A percentile compares a stretch with the other conserved stretches of the same genome.
phyloP scores from a whole-genome alignment of 306 rosid genomes.

The Quercus gilva region DNA sequence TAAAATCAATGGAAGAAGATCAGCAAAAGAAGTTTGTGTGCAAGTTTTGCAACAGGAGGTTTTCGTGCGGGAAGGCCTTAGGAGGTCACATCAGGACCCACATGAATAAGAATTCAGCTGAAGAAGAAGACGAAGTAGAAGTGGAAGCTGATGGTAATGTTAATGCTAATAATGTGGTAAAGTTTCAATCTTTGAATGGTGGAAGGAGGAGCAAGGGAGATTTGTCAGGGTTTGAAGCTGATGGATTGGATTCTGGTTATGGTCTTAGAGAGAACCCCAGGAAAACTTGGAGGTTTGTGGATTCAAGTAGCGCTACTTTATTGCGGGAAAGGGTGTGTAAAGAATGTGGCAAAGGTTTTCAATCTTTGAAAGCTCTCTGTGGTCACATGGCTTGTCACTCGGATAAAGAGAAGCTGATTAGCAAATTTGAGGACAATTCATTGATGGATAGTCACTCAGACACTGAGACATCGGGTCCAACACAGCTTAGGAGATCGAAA shows the following conservation, averaged over 20 bases:
- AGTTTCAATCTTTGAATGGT: slow-evolving; percentile 31
- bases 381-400: slow-evolving; percentile 93
- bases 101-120: slow-evolving; percentile 41
- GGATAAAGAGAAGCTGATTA: slow-evolving; percentile 53
- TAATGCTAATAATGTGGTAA: slow-evolving; percentile 26
- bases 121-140: slow-evolving; percentile 16
- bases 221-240: slow-evolving; percentile 41
- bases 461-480: slow-evolving; percentile 52
- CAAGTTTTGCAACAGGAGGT: slow-evolving; percentile 64
- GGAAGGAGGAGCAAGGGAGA: slow-evolving; percentile 50
- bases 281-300: slow-evolving; percentile 62
- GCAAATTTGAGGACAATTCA: slow-evolving; percentile 29
- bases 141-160: slow-evolving; percentile 19
- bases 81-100: slow-evolving; percentile 86
- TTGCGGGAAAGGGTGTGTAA: slow-evolving; percentile 50
- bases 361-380: slow-evolving; percentile 73
- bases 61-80: slow-evolving; percentile 68
- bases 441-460: slow-evolving; percentile 66
- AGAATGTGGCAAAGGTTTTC: slow-evolving; percentile 83
- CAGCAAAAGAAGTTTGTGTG: slow-evolving; percentile 62
- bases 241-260: slow-evolving; percentile 39
- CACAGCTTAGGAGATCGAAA: slow-evolving; percentile 36
- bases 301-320: slow-evolving; percentile 27
- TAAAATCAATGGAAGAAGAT: slow-evolving; percentile 34
- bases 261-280: slow-evolving; percentile 79